A percentile compares a stretch with the other conserved stretches of the same genome.
Evolutionary conservation across 2,329 filamentous ascomycete species (phyloP).

Genomic region (Cladophialophora exuberans): DNA sequence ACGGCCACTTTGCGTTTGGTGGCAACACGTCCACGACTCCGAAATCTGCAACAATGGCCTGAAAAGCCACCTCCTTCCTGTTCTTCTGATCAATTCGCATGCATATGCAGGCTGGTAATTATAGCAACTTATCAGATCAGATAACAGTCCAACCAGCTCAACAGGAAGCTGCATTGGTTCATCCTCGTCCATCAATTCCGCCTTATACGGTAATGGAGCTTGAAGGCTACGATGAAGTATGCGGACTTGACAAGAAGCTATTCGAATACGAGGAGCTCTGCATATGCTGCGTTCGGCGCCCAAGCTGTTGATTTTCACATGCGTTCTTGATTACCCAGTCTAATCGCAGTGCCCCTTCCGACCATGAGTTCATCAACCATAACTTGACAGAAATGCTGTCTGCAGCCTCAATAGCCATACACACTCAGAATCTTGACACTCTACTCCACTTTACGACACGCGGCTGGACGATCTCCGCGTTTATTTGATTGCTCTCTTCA

Average conservation of each 20-base stretch:
- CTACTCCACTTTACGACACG: background rate
- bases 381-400: too few species aligned
- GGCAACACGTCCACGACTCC: background rate
- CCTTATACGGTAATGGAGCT: background rate
- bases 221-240: background rate
- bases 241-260: too few species aligned
- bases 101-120: background rate
- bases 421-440: background rate
- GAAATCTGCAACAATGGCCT: background rate
- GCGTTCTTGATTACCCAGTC: too few species aligned
- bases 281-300: too few species aligned
- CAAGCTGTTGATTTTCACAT: too few species aligned
- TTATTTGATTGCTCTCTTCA: background rate
- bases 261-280: too few species aligned
- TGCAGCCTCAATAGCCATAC: background rate
- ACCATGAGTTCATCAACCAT: too few species aligned
- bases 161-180: background rate
- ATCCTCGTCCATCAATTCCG: background rate
- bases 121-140: constrained; percentile 8
- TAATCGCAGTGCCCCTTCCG: too few species aligned
- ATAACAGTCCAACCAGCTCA: background rate
- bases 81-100: background rate
- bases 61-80: background rate
- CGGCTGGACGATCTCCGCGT: background rate
- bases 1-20: constrained; percentile 14